A percentile compares a stretch with the other conserved stretches of the same genome.
phyloP scores from a whole-genome alignment of 768 basidiomycete genomes.

The Rhodotorula graminis region DNA sequence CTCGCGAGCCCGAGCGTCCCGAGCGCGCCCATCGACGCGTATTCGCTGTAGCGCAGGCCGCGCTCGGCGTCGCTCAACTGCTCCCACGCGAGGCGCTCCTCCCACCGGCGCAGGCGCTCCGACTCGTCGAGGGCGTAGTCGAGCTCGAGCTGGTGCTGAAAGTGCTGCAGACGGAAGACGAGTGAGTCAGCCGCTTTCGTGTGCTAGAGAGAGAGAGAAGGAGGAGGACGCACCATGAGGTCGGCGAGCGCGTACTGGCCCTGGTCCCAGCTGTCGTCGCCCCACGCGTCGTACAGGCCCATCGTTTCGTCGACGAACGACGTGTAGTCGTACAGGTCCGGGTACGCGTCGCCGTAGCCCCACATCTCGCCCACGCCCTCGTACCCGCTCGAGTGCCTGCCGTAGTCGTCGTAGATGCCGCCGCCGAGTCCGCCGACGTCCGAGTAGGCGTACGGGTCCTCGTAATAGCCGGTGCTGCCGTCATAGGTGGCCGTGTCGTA shows the following conservation, averaged over 20 bases:
- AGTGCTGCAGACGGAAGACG: background rate
- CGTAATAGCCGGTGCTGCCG: background rate
- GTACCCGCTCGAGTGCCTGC: background rate
- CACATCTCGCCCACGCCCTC: background rate
- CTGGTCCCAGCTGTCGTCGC: slow-evolving; percentile 4
- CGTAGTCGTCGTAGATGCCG: background rate
- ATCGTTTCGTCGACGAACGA: background rate
- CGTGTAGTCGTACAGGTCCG: slow-evolving; percentile 8
- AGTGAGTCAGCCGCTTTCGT: too few species aligned
- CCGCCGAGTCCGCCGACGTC: background rate
- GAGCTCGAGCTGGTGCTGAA: slow-evolving; percentile 27
- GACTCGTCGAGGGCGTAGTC: slow-evolving; percentile 9
- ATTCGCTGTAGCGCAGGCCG: background rate
- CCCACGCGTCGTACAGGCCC: slow-evolving; percentile 8
- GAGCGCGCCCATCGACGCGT: background rate
- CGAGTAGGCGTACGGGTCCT: background rate
- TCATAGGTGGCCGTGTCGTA: background rate
- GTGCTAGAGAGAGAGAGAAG: background rate
- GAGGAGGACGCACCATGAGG: slow-evolving; percentile 16
- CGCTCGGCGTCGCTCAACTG: slow-evolving; percentile 14
- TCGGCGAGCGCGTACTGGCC: slow-evolving; percentile 27
- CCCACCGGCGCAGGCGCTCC: slow-evolving; percentile 24
- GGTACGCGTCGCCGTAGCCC: background rate
- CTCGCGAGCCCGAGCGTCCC: slow-evolving; percentile 16
- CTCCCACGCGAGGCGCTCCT: slow-evolving; percentile 28